phyloP scores from a whole-genome alignment of 2,329 filamentous ascomycete genomes.

The Claviceps sp. region DNA sequence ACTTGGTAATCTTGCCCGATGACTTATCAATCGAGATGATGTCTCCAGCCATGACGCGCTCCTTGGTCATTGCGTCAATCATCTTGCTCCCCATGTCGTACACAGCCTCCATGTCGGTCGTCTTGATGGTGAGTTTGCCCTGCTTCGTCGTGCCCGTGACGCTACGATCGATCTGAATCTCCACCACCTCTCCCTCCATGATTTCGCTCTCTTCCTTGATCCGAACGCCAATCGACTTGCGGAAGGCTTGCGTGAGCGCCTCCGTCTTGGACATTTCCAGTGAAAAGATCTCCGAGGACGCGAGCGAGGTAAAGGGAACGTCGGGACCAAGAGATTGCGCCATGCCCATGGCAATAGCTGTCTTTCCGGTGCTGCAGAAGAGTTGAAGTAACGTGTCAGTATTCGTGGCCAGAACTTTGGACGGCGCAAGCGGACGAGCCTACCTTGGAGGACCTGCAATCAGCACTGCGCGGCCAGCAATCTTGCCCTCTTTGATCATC shows the following conservation, averaged over 20 bases:
- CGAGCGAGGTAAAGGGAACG: conserved; percentile 91
- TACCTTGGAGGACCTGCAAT: conserved; percentile 87
- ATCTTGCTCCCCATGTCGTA: conserved; percentile 99
- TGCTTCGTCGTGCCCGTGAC: conserved; percentile 96
- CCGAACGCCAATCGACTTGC: conserved; percentile 92
- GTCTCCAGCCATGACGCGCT: conserved; percentile 96
- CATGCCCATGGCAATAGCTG: conserved; percentile 98
- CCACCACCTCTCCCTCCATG: conserved; percentile 96
- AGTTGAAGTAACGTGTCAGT: neutral
- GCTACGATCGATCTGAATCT: conserved; percentile 95
- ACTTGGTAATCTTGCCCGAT: conserved; percentile 93
- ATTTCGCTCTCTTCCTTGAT: conserved; percentile 99
- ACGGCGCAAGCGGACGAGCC: neutral
- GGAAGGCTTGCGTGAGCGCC: conserved; percentile 94
- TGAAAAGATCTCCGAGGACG: conserved; percentile 94
- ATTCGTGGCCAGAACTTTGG: neutral
- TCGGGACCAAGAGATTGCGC: conserved; percentile 87
- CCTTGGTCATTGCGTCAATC: conserved; percentile 99
- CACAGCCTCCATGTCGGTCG: conserved; percentile 98
- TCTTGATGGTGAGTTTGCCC: conserved; percentile 98
- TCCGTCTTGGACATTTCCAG: conserved; percentile 99
- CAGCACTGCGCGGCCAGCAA: conserved; percentile 85
- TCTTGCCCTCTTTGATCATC: conserved; percentile 99
- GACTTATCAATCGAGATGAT: conserved; percentile 99
- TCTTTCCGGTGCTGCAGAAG: conserved; percentile 76